Evolutionary conservation across 768 basidiomycete genomes (phyloP), one percentile per base, ranked within the genome.

Genomic region (Suillus variegatus): DNA sequence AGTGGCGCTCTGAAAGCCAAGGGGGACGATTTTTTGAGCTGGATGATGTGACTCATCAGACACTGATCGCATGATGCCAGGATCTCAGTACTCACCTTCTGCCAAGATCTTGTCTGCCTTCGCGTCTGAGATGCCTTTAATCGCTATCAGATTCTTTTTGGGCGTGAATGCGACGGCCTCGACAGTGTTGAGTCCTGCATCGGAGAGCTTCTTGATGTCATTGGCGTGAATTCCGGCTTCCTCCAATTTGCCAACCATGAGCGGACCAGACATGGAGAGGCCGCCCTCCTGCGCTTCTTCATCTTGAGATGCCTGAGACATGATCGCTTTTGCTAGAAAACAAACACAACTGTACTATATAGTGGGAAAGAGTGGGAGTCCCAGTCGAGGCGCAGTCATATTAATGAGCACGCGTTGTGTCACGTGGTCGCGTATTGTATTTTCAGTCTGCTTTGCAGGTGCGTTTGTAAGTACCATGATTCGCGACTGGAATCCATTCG

Each of bases 1-100:
- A 16, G 97, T 99, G 20, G 97, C 97, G 64, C 97, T 99, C 68
- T 95, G 95, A 76, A 99, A 99, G 4, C 97, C 97, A 66, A 99
- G 87, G 8, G 97, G 97, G 36, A 99, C 90, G 71, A 98, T 93
- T 81, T 98, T 99, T 74, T 91, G 90, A 4, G 95, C 97, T 98
- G 70, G 12, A 64, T 28, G 54, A 47, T 20, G 51, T 51, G 47
- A 49, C 64, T 65, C 69, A 58, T 61, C 41, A 52, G 57, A 65
- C 35, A 66, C 57, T 64, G 68, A 61, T 65, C 54, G 64, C 51
- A 43, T 20, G 47, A 61, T 36, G 8, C 9, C 38, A 41, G 54
- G 22, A 62, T 60, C 40, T 22, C 25, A 13, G 40, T 32, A 75
- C 86, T 68, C 65, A 94, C 97, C 97, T 83, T 97, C 95, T 16